Base-by-base conservation (phyloP, 345 rosid species). In the Eucalyptus sideroxylon region DNA sequence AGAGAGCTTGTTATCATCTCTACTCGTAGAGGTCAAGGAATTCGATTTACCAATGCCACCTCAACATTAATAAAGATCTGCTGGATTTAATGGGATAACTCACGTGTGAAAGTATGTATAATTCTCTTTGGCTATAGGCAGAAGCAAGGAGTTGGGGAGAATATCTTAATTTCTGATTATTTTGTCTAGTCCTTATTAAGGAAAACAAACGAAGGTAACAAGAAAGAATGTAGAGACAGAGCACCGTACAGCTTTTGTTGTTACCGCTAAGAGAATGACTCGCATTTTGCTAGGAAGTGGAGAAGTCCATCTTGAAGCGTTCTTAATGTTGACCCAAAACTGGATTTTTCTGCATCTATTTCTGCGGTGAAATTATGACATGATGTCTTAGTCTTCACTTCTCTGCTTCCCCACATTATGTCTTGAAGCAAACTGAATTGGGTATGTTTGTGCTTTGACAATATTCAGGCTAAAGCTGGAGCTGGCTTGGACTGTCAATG, bases 391-490 rank as follows among this genome's bases (percentile, higher is more conserved):
- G 16, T 89, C 42, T 16, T 42, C 85, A 31, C 19, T 37, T 62
- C 34, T 62, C 16, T 62, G 69, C 69, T 62, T 62, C 31, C 31
- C 16, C 8, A 62, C 31, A 62, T 13, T 62, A 62, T 62, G 17
- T 62, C 69, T 6, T 62, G 69, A 62, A 62, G 31, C 69, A 27
- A 30, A 27, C 69, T 27, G 34, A 62, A 30, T 62, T 62, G 69
- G 24, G 60, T 55, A 55, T 23, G 60, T 55, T 15, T 30, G 69
- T 62, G 26, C 30, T 11, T 59, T 26, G 27, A 26, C 60, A 55
- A 55, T 23, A 55, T 55, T 21, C 93, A 98, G 99, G 99, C 99
- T 87, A 98, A 96, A 93, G 98, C 99, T 93, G 99, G 99, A 65
- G 60, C 98, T 77, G 99, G 99, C 89, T 98, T 99, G 88, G 99